These are phyloP conservation scores for Tardiomyces digboiensis DNA, from an alignment of 1,139 yeast species.

Conservation along the genomic window DNA sequence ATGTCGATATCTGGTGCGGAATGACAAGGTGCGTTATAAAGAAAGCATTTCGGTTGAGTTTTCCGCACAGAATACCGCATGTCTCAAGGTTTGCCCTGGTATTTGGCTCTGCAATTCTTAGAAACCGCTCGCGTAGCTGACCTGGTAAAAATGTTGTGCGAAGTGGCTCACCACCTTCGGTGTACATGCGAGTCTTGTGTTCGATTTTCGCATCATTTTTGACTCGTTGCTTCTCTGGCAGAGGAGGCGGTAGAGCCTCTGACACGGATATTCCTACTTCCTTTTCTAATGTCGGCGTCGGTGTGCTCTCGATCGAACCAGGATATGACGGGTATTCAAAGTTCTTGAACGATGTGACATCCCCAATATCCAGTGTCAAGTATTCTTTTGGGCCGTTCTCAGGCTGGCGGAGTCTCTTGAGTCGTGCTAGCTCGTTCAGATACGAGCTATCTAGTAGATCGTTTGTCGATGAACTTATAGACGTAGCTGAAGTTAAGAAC, in stretches of 20 bases:
- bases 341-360: neutral
- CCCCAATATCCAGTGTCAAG: neutral
- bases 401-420: neutral
- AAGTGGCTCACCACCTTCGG: conserved; percentile 45
- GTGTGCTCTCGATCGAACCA: neutral
- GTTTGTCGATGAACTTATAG: neutral
- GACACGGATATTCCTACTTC: neutral
- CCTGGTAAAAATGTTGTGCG: conserved; percentile 41
- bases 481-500: neutral
- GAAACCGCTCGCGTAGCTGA: conserved; percentile 32
- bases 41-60: conserved; percentile 44
- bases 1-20: conserved; percentile 49
- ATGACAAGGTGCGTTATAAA: conserved; percentile 47
- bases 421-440: neutral
- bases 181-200: conserved; percentile 33
- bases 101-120: conserved; percentile 36
- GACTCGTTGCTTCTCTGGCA: neutral
- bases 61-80: conserved; percentile 55
- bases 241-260: neutral
- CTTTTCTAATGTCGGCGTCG: conserved; percentile 1
- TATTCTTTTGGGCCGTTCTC: neutral
- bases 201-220: conserved; percentile 6
- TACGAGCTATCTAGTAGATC: neutral
- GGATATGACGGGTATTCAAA: neutral
- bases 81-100: conserved; percentile 45